phyloP scores from a whole-genome alignment of 345 rosid species.

The Eucalyptus marginata region DNA sequence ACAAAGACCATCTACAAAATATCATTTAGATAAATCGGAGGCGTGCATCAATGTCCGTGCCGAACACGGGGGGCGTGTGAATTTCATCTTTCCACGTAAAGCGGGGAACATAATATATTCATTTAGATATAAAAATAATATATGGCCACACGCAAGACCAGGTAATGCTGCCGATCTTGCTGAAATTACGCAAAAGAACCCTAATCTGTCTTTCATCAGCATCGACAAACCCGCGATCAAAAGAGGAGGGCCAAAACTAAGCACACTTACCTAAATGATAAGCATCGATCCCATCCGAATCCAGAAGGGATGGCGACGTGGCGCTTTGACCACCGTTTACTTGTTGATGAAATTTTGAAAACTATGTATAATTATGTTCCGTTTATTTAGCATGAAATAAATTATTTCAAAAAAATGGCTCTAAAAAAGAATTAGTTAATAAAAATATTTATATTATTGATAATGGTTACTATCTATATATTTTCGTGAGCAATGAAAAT shows the following conservation, averaged over 20 bases:
- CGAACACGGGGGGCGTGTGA: background rate
- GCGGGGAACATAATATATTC: background rate
- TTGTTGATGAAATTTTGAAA: background rate
- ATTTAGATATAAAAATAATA: background rate
- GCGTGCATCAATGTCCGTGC: background rate
- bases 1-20: background rate
- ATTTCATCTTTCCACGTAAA: background rate
- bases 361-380: background rate
- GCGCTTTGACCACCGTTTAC: background rate
- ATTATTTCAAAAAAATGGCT: no score
- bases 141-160: background rate
- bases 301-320: background rate
- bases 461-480: background rate
- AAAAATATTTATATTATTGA: background rate
- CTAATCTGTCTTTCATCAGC: background rate
- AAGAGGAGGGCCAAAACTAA: background rate
- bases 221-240: background rate
- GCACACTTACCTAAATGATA: background rate
- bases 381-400: no score
- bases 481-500: rapidly evolving
- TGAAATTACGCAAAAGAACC: background rate
- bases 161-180: background rate
- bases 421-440: background rate
- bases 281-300: background rate
- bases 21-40: background rate